Evolutionary conservation across 2,329 filamentous ascomycete genomes (phyloP), one percentile per base, ranked within the genome.

Genomic region (Podosphaera aphanis): DNA sequence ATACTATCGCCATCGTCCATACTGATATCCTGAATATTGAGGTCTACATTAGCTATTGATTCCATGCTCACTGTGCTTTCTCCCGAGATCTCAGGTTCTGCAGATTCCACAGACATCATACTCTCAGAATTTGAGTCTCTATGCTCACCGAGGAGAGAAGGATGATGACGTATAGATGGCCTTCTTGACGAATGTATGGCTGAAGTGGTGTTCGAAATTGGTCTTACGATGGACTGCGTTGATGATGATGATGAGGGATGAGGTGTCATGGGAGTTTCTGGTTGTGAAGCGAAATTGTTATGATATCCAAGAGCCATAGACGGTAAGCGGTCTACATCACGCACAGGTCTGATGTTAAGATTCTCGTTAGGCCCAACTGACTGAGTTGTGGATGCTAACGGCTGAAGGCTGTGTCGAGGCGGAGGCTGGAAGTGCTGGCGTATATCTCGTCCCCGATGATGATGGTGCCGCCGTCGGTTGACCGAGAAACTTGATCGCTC

Each of bases 91-190:
- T 84, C 82, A 29, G 77, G 73, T 59, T 83, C 79, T 16, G 77
- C 73, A 19, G 80, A 78, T 53, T 79, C 79, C 53, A 86, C 82
- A n/a, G 79, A 82, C 16, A 75, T 73, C 56, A 79, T 74, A 55
- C 88, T 85, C 51, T 95, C 88, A 10, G 77, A 76, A 56, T 84
- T 83, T 50, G 80, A 71, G 59, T 94, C 88, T 56, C 95, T 86
- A 6, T 78, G 75, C 52, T 93, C 88, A 5, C 77, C 82, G n/a
- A 82, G 90, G 43, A 71, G 71, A 16, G 88, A 94, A 50, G 80
- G 74, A 57, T 93, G 85, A 56, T 94, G 88, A 48, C 84, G 76
- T 53, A 94, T 90, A 0, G 84, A 85, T 29, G 85, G 84, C 31
- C 86, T 74, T 55, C 83, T 71, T 44, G 79, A 70, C 16, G 73